phyloP scores from a whole-genome alignment of 2,329 filamentous ascomycete genomes.

The Diaporthe destruens region DNA sequence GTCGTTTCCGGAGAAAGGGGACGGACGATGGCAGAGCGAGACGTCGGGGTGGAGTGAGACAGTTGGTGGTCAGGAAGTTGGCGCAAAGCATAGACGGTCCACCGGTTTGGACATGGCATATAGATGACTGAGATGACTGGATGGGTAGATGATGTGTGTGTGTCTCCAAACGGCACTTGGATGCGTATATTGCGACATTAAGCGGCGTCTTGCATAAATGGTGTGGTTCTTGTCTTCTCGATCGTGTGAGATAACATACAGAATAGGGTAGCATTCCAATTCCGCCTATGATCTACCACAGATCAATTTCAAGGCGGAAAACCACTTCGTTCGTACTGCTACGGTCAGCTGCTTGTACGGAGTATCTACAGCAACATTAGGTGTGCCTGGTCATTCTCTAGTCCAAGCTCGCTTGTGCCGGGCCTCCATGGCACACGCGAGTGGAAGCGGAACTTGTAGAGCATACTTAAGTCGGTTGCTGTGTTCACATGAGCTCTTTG shows the following conservation, averaged over 20 bases:
- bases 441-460: neutral
- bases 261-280: neutral
- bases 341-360: neutral
- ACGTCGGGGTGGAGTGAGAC: conserved; percentile 28
- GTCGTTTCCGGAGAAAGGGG: conserved; percentile 34
- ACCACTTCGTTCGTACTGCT: neutral
- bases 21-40: conserved; percentile 40
- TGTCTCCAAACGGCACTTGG: conserved; percentile 1
- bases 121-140: neutral
- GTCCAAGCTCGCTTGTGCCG: too few species aligned
- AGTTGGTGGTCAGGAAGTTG: neutral
- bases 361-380: neutral
- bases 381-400: neutral
- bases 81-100: neutral
- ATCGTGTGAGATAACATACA: conserved; percentile 19
- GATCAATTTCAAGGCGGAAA: too few species aligned
- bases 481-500: too few species aligned
- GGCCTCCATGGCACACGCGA: too few species aligned
- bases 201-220: conserved; percentile 17
- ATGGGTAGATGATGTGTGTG: neutral
- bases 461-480: too few species aligned
- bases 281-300: neutral
- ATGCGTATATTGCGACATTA: neutral
- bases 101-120: neutral
- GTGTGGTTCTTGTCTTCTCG: neutral